Evolutionary conservation across 768 basidiomycete genomes (phyloP), one percentile per base, ranked within the genome.

Genomic region (Psilocybe cyanescens): DNA sequence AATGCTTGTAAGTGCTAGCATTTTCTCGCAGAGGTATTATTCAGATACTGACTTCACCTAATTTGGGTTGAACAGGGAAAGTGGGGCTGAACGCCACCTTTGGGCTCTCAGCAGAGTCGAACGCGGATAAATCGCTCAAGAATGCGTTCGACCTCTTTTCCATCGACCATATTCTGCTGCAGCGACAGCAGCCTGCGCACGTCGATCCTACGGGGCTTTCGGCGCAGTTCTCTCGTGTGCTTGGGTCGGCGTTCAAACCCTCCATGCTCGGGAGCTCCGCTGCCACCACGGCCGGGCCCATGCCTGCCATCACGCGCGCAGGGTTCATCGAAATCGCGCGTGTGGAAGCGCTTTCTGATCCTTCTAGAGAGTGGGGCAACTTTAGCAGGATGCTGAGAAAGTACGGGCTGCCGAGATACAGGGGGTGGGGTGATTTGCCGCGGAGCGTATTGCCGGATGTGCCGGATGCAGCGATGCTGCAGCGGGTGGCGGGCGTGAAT

Each of bases 121-220:
- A 44, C 35, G 62, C 62, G 2, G 58, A 63, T 44, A 63, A 59
- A 41, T 16, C 53, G 4, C 62, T 63, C 29, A 63, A 63, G 54
- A 63, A 59, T 29, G 57, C 54, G 1, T 63, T 30, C 11, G 62
- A 63, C 37, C 62, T 63, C 8, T 63, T 63, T 31, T 63, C 62
- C 5, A 63, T 63, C 16, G 62, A 63, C 8, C 58, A 63, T 47
- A 37, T 63, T 8, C 54, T 63, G 29, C 55, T 63, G 19, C 53
- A 63, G 31, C 58, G 62, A 8, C 14, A 6, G 8, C 57, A 56
- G 47, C 35, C 62, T 4, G 33, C 52, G 7, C 62, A 63, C 11
- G 58, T 56, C 29, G 57, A 59, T 41, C 44, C 58, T 8, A 59
- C 58, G 11, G 58, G 57, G 3, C 39, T 59, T 2, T 51, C 57